These are phyloP conservation scores for Proliferodiscus dingleyae DNA, from an alignment of 2,329 filamentous ascomycete genomes.

Conservation along the genomic window DNA sequence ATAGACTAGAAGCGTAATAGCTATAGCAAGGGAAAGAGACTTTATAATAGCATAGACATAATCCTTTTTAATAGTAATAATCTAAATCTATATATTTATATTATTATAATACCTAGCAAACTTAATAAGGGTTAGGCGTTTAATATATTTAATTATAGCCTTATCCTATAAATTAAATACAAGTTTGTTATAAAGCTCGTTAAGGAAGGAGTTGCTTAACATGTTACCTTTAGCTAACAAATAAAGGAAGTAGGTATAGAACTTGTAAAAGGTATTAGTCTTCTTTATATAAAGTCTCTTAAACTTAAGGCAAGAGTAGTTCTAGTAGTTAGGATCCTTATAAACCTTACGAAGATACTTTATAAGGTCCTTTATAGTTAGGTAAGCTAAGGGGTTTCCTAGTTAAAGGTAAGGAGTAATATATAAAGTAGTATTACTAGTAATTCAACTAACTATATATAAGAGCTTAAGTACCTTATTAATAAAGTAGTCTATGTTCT, in stretches of 20 bases:
- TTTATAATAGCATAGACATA: background rate
- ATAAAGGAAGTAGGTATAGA: background rate
- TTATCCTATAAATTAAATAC: background rate
- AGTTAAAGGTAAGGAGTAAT: too few species aligned
- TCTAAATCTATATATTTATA: background rate
- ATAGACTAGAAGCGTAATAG: background rate
- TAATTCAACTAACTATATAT: too few species aligned
- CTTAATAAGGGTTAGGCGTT: background rate
- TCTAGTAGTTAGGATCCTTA: too few species aligned
- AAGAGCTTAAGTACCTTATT: too few species aligned
- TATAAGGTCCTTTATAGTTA: too few species aligned
- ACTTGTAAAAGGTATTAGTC: too few species aligned
- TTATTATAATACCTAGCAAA: background rate
- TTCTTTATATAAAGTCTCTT: too few species aligned
- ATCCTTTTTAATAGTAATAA: background rate
- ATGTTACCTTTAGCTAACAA: background rate
- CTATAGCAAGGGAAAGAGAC: background rate
- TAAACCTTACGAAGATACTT: too few species aligned
- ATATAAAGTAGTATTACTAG: too few species aligned
- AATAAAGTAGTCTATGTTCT: too few species aligned
- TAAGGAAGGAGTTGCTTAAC: background rate
- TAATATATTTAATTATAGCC: background rate
- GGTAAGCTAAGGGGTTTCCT: too few species aligned
- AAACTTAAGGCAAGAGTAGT: too few species aligned
- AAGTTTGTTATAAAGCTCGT: background rate